phyloP scores from a whole-genome alignment of 148 eudicot species.

The Fagopyrum tataricum region DNA sequence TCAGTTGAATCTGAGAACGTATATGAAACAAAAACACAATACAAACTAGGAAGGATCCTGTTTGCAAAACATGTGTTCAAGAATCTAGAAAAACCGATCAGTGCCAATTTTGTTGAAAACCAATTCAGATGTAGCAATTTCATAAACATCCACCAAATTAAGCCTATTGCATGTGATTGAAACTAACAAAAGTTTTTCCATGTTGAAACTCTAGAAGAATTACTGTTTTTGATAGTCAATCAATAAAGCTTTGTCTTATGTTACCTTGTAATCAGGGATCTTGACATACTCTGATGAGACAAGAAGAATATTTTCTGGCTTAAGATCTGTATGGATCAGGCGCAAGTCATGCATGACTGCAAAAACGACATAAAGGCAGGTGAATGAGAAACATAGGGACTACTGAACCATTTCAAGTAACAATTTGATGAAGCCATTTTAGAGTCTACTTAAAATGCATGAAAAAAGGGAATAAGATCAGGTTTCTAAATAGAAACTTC shows the following conservation, averaged over 20 bases:
- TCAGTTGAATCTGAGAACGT: not conserved
- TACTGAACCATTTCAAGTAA: not conserved
- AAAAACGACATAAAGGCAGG: slow-evolving; percentile 8
- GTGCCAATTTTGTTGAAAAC: not conserved
- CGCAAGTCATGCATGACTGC: slow-evolving; percentile 90
- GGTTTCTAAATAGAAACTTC: not conserved
- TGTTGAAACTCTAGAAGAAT: not conserved
- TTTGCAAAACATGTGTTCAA: not conserved
- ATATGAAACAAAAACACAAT: not conserved
- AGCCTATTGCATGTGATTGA: not conserved
- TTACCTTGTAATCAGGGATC: slow-evolving; percentile 73
- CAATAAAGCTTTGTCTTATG: not conserved
- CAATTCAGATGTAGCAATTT: not conserved
- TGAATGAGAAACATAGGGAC: not conserved
- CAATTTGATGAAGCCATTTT: not conserved
- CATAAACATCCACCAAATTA: not conserved
- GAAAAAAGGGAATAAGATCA: not conserved
- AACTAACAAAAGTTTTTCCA: not conserved
- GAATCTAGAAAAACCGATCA: not conserved
- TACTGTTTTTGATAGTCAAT: not conserved
- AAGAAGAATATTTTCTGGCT: slow-evolving; percentile 94
- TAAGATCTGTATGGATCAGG: slow-evolving; percentile 88
- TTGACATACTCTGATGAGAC: slow-evolving; percentile 71
- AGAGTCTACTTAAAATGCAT: not conserved
- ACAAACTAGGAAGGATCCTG: not conserved